Base-by-base conservation (phyloP, 108 stramenopile genomes). In the Skeletonema costatum region DNA sequence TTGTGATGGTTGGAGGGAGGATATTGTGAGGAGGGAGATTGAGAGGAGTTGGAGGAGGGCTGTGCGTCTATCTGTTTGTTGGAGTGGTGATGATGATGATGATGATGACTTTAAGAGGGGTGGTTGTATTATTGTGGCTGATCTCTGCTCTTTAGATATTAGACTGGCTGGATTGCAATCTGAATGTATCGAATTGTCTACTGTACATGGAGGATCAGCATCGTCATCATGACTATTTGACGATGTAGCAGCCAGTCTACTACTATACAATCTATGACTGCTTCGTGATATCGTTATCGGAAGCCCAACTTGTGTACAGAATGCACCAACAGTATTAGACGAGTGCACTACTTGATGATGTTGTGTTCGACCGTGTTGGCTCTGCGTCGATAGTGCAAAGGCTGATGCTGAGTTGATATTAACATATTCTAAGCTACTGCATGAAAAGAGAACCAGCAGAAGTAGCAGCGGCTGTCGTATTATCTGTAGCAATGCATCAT, bases 21-120 rank as follows among this genome's bases (percentile, higher is more conserved):
- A 9, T 3, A 35, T 12, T n/a, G 35, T 25, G 56, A 46, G 71
- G 10, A 60, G 33, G 5, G 70, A 56, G 17, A 65, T 48, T 30
- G 73, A 46, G 33, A 53, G 41, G 41, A 73, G 63, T 30, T 65
- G 46, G 8, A 64, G 63, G 31, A 74, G 63, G 44, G 63, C 42
- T 3, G 63, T 56, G 51, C 73, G 48, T 29, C 73, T 50, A 35
- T 63, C 32, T 31, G 38, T 50, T 73, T 73, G 42, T 19, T 16
- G 13, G 33, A 31, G 32, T 14, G 63, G 11, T 46, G 14, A 14
- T 5, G 33, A 36, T 46, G 14, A 1, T 5, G 33, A 35, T 35
- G 33, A 1, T 35, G 33, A 35, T 35, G 33, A 35, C 1, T 35
- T 35, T 35, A 1, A 35, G 33, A 35, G 33, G 5, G 39, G 39